Percentiles rank a stretch among this genome's conserved stretches.
Evolutionary conservation across 2,329 filamentous ascomycete species (phyloP).

Genomic region (Penicillium sp.): DNA sequence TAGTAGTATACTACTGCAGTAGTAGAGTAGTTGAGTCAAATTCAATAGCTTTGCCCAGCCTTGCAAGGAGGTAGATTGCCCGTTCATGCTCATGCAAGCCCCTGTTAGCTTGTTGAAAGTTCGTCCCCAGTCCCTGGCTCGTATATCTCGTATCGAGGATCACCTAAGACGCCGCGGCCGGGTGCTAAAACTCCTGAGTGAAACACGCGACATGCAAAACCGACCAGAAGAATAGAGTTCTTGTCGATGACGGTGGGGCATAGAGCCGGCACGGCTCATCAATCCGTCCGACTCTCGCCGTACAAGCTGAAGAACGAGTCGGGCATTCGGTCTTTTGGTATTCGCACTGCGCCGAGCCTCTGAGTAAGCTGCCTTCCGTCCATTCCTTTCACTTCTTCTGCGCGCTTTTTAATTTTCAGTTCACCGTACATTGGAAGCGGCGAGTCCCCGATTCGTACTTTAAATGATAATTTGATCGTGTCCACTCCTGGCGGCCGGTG

Average conservation of each 20-base stretch:
- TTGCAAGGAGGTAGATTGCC: no score
- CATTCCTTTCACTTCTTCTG: not conserved
- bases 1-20: no score
- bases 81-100: no score
- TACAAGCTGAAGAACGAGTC: not conserved
- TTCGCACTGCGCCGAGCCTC: not conserved
- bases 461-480: not conserved
- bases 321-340: not conserved
- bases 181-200: not conserved
- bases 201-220: not conserved
- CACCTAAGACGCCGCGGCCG: not conserved
- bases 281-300: constrained; percentile 8
- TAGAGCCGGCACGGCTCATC: constrained; percentile 3
- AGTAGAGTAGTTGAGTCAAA: no score
- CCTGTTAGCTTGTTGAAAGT: no score
- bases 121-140: no score
- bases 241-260: not conserved
- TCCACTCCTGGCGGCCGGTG: not conserved
- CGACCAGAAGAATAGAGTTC: not conserved
- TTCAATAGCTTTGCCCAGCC: no score
- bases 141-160: no score
- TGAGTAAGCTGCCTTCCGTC: not conserved
- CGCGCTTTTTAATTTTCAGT: not conserved
- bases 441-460: not conserved
- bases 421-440: not conserved